These are phyloP conservation scores for Selenicereus undatus DNA, from an alignment of 148 eudicot genomes.

Conservation along the genomic window DNA sequence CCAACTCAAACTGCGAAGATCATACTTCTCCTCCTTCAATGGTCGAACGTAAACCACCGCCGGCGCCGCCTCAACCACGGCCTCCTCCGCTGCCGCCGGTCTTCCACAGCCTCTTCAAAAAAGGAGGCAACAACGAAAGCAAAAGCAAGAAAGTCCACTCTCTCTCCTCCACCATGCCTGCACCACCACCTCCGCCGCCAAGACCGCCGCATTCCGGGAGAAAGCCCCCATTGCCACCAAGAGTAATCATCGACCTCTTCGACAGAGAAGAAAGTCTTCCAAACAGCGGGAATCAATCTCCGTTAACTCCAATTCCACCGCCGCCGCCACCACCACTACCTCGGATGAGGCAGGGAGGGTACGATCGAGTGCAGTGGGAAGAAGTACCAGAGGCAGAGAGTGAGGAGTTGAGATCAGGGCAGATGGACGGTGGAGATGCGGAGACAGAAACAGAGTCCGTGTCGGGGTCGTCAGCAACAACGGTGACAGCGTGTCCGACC, in stretches of 20 bases:
- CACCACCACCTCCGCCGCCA: conserved; percentile 22
- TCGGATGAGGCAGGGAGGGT: conserved; percentile 27
- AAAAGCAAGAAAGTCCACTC: conserved; percentile 52
- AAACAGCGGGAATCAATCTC: conserved; percentile 34
- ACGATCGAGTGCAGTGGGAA: conserved; percentile 25
- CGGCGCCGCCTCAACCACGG: conserved; percentile 45
- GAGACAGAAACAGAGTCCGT: not conserved
- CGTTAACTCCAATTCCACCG: conserved; percentile 21
- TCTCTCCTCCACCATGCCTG: conserved; percentile 24
- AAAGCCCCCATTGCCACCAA: conserved; percentile 58
- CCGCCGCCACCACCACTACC: conserved; percentile 30
- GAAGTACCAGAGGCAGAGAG: not conserved
- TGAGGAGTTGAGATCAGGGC: conserved; percentile 31
- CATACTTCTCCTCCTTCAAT: not conserved
- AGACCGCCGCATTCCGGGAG: conserved; percentile 14
- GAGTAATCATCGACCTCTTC: conserved; percentile 19
- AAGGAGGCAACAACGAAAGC: conserved; percentile 25
- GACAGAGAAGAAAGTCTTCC: conserved; percentile 15
- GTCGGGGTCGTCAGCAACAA: not conserved
- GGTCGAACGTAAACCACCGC: conserved; percentile 20
- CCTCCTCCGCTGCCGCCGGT: conserved; percentile 42
- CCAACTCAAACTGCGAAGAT: conserved; percentile 25
- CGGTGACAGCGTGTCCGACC: conserved; percentile 43
- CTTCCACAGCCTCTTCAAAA: conserved; percentile 46
- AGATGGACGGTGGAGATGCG: conserved; percentile 35